Evolutionary conservation across 192 early-diverging fungal genomes (phyloP).

Genomic region (Obelidium mucronatum): DNA sequence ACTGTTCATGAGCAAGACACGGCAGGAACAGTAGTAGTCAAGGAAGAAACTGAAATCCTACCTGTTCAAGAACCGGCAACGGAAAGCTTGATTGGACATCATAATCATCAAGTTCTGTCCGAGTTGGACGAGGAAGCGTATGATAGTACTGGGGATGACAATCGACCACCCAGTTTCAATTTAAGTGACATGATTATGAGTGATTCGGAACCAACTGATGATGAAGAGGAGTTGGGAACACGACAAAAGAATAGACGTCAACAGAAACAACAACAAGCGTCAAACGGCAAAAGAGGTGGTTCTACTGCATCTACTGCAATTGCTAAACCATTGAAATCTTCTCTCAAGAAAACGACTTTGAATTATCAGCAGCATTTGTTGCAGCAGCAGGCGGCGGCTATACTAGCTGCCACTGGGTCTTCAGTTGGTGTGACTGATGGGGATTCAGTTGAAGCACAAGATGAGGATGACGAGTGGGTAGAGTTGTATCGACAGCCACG

Average conservation of each 20-base stretch:
- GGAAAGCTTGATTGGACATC: too few relatives aligned
- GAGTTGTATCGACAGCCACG: neutral
- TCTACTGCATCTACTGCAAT: neutral
- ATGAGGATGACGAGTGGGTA: neutral
- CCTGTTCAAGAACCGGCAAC: too few relatives aligned
- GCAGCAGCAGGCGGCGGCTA: constrained; percentile 1
- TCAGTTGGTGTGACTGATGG: too few relatives aligned
- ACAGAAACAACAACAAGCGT: neutral
- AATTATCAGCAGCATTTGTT: neutral
- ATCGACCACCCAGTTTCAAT: constrained; percentile 18
- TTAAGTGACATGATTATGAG: constrained; percentile 24
- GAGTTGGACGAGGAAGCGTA: neutral
- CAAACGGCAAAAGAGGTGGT: neutral
- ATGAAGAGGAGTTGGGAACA: neutral
- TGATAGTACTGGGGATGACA: constrained; percentile 10
- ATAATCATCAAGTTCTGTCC: too few relatives aligned
- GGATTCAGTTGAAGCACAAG: too few relatives aligned
- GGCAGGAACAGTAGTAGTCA: neutral
- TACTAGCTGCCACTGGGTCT: too few relatives aligned
- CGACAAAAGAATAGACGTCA: too few relatives aligned
- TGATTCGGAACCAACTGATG: neutral
- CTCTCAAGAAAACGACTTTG: neutral
- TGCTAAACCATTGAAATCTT: neutral
- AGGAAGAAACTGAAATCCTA: neutral
- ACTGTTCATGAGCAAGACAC: neutral